Evolutionary conservation across 2,329 filamentous ascomycete genomes (phyloP).

Genomic region (Trichocomaceae sp.): DNA sequence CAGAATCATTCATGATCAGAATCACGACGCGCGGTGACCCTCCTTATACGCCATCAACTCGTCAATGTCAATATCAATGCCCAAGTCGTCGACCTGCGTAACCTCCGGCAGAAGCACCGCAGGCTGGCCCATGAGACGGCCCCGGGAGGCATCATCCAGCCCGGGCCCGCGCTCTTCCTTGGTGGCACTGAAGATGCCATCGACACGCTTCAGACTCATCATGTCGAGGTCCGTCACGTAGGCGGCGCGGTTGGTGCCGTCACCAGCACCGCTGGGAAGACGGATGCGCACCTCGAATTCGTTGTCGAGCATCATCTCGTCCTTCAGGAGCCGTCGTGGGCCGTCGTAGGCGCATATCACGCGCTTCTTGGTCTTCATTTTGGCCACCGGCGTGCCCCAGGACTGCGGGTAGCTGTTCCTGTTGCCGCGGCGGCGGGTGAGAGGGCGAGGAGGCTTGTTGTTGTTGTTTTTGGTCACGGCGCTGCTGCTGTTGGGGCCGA

Average conservation of each 20-base stretch:
- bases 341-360: conserved; percentile 92
- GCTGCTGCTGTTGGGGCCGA: conserved; percentile 41
- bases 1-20: too few relatives aligned
- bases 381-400: conserved; percentile 85
- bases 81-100: conserved; percentile 25
- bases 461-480: conserved; percentile 25
- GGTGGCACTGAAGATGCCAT: conserved; percentile 72
- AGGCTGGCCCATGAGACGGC: conserved; percentile 30
- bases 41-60: conserved; percentile 13
- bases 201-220: conserved; percentile 79
- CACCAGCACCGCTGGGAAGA: conserved; percentile 65
- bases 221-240: conserved; percentile 94
- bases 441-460: conserved; percentile 53
- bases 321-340: conserved; percentile 80
- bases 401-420: conserved; percentile 87
- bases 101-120: conserved; percentile 27
- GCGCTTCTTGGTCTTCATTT: conserved; percentile 98
- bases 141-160: conserved; percentile 45
- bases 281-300: conserved; percentile 89
- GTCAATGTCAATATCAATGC: conserved; percentile 30
- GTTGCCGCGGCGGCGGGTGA: conserved; percentile 70
- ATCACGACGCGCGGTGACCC: too few relatives aligned
- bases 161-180: conserved; percentile 83
- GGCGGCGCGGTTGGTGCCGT: conserved; percentile 72
- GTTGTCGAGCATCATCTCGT: conserved; percentile 97